phyloP scores from a whole-genome alignment of 2,329 filamentous ascomycete genomes.

The Ascochyta pisi region DNA sequence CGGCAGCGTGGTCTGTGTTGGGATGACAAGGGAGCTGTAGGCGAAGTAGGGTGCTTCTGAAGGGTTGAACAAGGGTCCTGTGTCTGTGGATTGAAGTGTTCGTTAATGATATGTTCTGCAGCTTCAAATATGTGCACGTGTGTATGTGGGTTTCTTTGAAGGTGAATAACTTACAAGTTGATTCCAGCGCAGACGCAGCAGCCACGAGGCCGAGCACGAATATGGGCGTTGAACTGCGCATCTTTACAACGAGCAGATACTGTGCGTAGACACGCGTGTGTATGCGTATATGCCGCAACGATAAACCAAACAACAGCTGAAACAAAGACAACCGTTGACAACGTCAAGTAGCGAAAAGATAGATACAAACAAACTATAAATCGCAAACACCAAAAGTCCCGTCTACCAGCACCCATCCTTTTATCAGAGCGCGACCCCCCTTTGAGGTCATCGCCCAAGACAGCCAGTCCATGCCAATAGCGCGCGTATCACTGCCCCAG shows the following conservation, averaged over 20 bases:
- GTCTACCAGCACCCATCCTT: too few species aligned
- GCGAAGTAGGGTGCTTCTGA: conserved; percentile 29
- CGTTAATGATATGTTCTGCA: not conserved
- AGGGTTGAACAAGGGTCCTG: conserved; percentile 29
- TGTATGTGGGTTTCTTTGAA: too few species aligned
- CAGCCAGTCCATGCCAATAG: too few species aligned
- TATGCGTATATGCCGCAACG: too few species aligned
- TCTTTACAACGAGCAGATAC: conserved; percentile 3
- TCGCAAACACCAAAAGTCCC: too few species aligned
- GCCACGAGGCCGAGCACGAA: conserved; percentile 18
- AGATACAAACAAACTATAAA: too few species aligned
- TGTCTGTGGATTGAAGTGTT: conserved; percentile 13
- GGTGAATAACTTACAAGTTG: conserved; percentile 12
- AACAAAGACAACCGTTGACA: too few species aligned
- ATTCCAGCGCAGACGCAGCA: conserved; percentile 16
- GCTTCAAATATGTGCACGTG: not conserved
- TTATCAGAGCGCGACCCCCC: too few species aligned
- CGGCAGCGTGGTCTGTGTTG: conserved; percentile 19
- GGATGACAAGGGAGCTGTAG: conserved; percentile 22
- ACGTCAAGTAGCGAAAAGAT: too few species aligned
- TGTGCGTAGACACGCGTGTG: not conserved
- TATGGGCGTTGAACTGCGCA: conserved; percentile 22
- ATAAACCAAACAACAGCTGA: too few species aligned
- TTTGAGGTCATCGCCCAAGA: too few species aligned
- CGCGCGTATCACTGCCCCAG: too few species aligned